These are phyloP conservation scores for Suhomyces taliae DNA, from an alignment of 1,139 yeast species.

Conservation along the genomic window DNA sequence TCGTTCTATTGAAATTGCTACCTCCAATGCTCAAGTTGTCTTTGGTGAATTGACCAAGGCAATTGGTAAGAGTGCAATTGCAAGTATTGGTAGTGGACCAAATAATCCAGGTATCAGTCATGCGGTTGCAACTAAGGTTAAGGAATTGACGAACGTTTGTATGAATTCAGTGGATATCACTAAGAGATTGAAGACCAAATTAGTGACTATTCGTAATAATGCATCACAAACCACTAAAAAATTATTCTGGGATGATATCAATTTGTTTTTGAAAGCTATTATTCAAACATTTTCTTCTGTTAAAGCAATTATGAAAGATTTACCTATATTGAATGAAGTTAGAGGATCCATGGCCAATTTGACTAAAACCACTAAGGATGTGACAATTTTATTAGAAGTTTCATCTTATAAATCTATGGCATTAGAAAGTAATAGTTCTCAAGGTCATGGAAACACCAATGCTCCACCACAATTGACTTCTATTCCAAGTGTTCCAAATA, in stretches of 20 bases:
- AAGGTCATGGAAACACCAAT: conserved; percentile 8
- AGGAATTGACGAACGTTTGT: conserved; percentile 79
- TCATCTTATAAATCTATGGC: conserved; percentile 44
- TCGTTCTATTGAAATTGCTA: conserved; percentile 71
- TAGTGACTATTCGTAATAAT: conserved; percentile 52
- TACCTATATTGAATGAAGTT: conserved; percentile 77
- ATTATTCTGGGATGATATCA: conserved; percentile 84
- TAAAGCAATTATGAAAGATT: conserved; percentile 76
- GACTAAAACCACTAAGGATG: conserved; percentile 87
- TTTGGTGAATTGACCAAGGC: conserved; percentile 77
- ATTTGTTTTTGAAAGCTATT: conserved; percentile 76
- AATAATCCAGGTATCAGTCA: conserved; percentile 29
- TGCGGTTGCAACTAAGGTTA: conserved; percentile 60
- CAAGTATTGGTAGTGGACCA: conserved; percentile 34
- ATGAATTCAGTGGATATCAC: conserved; percentile 79
- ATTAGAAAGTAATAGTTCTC: conserved; percentile 9
- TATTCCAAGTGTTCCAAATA: conserved; percentile 35
- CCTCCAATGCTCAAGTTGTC: conserved; percentile 76
- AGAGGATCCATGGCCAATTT: conserved; percentile 77
- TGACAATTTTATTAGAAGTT: conserved; percentile 73
- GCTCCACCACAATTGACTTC: conserved; percentile 30
- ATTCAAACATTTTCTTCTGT: conserved; percentile 82
- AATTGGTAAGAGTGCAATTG: conserved; percentile 68
- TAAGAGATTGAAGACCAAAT: conserved; percentile 58
- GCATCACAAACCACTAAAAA: conserved; percentile 59